These are phyloP conservation scores for Scheffersomyces parashehatae DNA, from an alignment of 1,139 yeast genomes.

Conservation along the genomic window DNA sequence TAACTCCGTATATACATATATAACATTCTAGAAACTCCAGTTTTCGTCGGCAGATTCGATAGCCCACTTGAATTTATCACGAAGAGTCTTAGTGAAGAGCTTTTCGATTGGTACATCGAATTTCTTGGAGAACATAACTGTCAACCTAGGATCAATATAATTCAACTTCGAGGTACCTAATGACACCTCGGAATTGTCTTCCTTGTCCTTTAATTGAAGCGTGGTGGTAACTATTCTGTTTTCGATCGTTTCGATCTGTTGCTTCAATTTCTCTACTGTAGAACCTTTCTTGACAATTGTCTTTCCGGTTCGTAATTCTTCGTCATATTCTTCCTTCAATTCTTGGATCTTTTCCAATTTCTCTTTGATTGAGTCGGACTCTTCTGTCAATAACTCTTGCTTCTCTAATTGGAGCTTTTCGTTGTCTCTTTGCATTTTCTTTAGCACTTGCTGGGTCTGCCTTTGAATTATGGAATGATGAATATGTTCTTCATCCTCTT, in stretches of 20 bases:
- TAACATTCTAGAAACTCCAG: slow-evolving; percentile 66
- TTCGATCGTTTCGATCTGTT: slow-evolving; percentile 73
- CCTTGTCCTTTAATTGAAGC: slow-evolving; percentile 83
- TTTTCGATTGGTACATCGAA: slow-evolving; percentile 89
- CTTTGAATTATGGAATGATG: slow-evolving; percentile 57
- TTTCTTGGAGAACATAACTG: slow-evolving; percentile 87
- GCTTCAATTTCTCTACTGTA: slow-evolving; percentile 71
- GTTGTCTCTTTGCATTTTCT: slow-evolving; percentile 73
- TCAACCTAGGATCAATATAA: slow-evolving; percentile 91
- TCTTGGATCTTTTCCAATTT: slow-evolving; percentile 62
- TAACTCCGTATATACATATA: no score
- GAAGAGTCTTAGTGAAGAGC: slow-evolving; percentile 82
- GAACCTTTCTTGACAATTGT: slow-evolving; percentile 53
- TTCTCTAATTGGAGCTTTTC: slow-evolving; percentile 66
- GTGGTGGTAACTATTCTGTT: slow-evolving; percentile 67
- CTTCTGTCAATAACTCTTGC: slow-evolving; percentile 51
- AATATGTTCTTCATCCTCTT: slow-evolving; percentile 61
- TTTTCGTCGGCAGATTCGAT: slow-evolving; percentile 84
- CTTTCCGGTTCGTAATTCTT: slow-evolving; percentile 63
- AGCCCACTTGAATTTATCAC: slow-evolving; percentile 97
- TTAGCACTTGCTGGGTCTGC: slow-evolving; percentile 62
- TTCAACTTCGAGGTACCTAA: slow-evolving; percentile 91
- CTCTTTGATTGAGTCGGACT: slow-evolving; percentile 51
- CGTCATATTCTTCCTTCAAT: slow-evolving; percentile 49
- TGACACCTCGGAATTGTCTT: slow-evolving; percentile 92